phyloP scores from a whole-genome alignment of 139 green algal genomes.

The Protoeuglena noctilucae region DNA sequence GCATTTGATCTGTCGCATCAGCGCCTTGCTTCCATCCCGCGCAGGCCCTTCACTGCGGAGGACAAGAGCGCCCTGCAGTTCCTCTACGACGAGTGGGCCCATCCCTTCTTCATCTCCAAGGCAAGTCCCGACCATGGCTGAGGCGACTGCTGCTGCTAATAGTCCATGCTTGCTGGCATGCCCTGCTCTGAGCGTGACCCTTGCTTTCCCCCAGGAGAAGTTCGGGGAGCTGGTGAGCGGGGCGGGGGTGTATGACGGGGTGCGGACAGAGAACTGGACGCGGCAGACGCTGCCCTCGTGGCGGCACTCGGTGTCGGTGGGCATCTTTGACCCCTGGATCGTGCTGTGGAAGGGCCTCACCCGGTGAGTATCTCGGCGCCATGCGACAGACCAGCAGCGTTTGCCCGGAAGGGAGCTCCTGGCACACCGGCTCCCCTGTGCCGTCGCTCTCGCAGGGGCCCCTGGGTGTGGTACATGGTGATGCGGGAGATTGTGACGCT shows the following conservation, averaged over 20 bases:
- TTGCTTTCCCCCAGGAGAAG: too few relatives aligned
- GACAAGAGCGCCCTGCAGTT: constrained; percentile 72
- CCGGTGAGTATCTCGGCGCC: too few relatives aligned
- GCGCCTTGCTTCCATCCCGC: constrained; percentile 9
- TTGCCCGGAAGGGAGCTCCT: too few relatives aligned
- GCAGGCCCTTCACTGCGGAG: constrained; percentile 34
- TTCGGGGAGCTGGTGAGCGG: background rate
- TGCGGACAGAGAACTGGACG: constrained; percentile 78
- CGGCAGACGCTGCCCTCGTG: constrained; percentile 63
- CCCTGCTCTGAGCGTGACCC: too few relatives aligned
- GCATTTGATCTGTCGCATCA: too few relatives aligned
- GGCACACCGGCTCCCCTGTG: too few relatives aligned
- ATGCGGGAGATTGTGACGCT: constrained; percentile 79
- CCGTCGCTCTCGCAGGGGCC: too few relatives aligned
- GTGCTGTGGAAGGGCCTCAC: constrained; percentile 65
- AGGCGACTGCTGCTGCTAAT: too few relatives aligned
- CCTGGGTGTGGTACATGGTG: constrained; percentile 67
- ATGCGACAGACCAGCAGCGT: too few relatives aligned
- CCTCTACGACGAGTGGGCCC: constrained; percentile 89
- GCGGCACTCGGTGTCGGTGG: constrained; percentile 87
- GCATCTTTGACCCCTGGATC: constrained; percentile 80
- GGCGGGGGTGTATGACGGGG: too few relatives aligned
- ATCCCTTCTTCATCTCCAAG: constrained; percentile 88
- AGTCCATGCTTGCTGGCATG: too few relatives aligned
- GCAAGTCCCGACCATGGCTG: too few relatives aligned